Evolutionary conservation across 352 stramenopile genomes (phyloP).

Genomic region (Globisporangium orthogonon): DNA sequence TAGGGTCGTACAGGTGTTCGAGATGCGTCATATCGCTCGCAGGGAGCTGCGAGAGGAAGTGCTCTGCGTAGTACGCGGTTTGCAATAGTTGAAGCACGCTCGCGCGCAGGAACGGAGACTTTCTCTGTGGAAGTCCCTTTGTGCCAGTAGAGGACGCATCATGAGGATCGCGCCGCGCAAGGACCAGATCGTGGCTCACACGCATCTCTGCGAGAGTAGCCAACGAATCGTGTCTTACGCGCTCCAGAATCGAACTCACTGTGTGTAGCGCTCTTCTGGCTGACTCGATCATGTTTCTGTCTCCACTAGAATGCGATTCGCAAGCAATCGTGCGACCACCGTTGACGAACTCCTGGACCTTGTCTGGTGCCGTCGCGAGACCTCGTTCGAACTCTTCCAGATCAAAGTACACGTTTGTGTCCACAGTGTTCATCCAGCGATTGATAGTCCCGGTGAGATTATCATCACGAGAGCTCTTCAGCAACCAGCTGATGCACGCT

Average conservation of each 20-base stretch:
- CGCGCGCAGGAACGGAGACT: constrained; percentile 20
- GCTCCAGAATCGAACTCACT: constrained; percentile 1
- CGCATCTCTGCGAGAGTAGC: neutral
- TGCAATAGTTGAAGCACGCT: constrained; percentile 37
- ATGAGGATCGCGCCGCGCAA: neutral
- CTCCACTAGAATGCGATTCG: neutral
- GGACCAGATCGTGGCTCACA: neutral
- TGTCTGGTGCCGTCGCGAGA: constrained; percentile 5
- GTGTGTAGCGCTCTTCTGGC: constrained; percentile 1
- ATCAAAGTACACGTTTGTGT: constrained; percentile 35
- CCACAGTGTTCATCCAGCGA: constrained; percentile 2
- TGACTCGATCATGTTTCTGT: constrained; percentile 7
- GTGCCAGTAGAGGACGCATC: neutral
- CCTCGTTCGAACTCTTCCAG: constrained; percentile 27
- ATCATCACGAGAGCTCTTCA: constrained; percentile 3
- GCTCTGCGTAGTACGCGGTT: constrained; percentile 22
- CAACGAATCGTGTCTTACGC: neutral
- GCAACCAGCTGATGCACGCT: constrained; percentile 24
- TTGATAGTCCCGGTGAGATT: neutral
- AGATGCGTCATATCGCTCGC: constrained; percentile 14
- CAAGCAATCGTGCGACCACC: constrained; percentile 10
- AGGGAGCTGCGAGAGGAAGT: constrained; percentile 19
- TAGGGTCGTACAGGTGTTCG: constrained; percentile 23
- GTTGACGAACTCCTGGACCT: constrained; percentile 1
- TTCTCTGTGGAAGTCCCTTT: neutral